phyloP scores from a whole-genome alignment of 352 stramenopile genomes.

The Globisporangium splendens region DNA sequence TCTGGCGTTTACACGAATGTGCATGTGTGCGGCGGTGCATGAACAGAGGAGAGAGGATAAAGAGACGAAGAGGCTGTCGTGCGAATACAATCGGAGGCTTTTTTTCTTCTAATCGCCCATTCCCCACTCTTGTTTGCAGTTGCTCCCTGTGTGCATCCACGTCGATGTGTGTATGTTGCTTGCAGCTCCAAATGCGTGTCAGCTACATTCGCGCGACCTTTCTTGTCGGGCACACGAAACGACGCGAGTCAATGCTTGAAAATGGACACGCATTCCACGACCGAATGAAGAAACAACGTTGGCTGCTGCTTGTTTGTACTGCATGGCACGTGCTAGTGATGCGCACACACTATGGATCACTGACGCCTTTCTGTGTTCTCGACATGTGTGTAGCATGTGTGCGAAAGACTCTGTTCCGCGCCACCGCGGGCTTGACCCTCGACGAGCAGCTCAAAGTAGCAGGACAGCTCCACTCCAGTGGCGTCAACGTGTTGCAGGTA shows the following conservation, averaged over 20 bases:
- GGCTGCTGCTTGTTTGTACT: background rate
- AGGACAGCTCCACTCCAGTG: conserved; percentile 38
- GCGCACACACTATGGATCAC: no score
- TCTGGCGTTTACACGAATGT: no score
- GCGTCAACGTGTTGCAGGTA: conserved; percentile 58
- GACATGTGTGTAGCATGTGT: conserved; percentile 9
- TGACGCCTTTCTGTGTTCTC: no score
- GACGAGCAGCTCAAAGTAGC: conserved; percentile 61
- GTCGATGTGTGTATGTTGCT: no score
- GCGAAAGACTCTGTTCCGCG: conserved; percentile 63
- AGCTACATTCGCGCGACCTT: background rate
- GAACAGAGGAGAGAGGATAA: no score
- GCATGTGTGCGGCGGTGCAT: no score
- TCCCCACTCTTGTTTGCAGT: no score
- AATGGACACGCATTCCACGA: no score
- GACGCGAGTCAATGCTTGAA: background rate
- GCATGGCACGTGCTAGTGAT: background rate
- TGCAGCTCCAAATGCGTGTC: background rate
- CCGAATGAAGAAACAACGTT: conserved; percentile 2
- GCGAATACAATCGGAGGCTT: no score
- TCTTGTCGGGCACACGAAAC: background rate
- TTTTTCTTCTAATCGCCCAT: no score
- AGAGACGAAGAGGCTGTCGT: no score
- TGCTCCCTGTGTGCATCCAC: no score
- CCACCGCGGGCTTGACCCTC: conserved; percentile 59